A percentile compares a stretch with the other conserved stretches of the same genome.
Evolutionary conservation across 2,329 filamentous ascomycete genomes (phyloP).

Genomic region (Fusarium metavorans): DNA sequence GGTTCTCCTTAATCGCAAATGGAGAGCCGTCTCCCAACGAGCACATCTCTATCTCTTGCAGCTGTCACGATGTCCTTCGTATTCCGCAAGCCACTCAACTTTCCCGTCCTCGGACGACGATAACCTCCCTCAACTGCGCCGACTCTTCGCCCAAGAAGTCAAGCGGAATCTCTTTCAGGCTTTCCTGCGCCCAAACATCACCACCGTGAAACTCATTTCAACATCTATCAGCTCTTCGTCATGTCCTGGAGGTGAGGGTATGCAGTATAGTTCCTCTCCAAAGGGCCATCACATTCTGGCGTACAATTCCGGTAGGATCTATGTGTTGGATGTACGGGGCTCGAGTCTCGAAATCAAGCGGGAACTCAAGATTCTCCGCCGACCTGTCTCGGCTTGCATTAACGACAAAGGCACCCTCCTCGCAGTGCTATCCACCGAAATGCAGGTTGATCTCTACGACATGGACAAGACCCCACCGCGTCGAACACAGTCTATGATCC

Average conservation of each 20-base stretch:
- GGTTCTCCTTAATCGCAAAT: constrained; percentile 73
- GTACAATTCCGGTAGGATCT: constrained; percentile 87
- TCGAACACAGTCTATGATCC: constrained; percentile 78
- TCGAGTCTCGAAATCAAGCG: constrained; percentile 73
- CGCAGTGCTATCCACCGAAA: constrained; percentile 83
- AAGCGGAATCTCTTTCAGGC: constrained; percentile 83
- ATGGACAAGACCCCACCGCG: constrained; percentile 73
- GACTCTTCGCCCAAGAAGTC: constrained; percentile 75
- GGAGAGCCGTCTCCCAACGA: constrained; percentile 73
- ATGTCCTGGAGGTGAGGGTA: constrained; percentile 84
- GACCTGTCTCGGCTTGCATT: constrained; percentile 82
- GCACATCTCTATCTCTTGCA: constrained; percentile 73
- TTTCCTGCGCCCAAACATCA: constrained; percentile 77
- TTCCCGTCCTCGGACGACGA: constrained; percentile 56
- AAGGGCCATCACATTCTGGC: constrained; percentile 80
- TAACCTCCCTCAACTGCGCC: constrained; percentile 71
- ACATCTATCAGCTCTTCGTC: constrained; percentile 87
- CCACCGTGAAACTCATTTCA: constrained; percentile 83
- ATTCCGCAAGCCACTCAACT: constrained; percentile 62
- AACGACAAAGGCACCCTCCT: constrained; percentile 81
- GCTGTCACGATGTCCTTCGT: constrained; percentile 71
- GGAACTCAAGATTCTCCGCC: constrained; percentile 82
- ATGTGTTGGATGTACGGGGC: constrained; percentile 77
- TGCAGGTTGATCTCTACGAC: constrained; percentile 89
- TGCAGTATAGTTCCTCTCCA: constrained; percentile 85